Evolutionary conservation across 768 basidiomycete species (phyloP).

Genomic region (Xerocomus brunneocitrinus): DNA sequence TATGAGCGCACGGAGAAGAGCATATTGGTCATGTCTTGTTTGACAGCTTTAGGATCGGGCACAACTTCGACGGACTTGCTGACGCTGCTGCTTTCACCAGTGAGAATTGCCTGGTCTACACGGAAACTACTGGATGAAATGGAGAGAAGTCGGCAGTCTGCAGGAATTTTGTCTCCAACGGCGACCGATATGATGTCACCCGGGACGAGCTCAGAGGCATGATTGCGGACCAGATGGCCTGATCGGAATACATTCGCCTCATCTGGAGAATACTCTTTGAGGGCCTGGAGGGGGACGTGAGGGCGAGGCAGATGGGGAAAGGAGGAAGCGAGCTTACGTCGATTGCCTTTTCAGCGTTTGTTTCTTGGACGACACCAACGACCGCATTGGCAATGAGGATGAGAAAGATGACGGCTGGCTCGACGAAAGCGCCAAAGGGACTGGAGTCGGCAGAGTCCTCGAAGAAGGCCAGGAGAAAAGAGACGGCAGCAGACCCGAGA

Average conservation of each 20-base stretch:
- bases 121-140: constrained; percentile 92
- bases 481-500: constrained; percentile 88
- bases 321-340: constrained; percentile 58
- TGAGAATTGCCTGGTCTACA: constrained; percentile 94
- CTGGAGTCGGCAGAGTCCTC: constrained; percentile 69
- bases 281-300: constrained; percentile 50
- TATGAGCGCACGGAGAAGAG: constrained; percentile 71
- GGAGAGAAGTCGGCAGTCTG: constrained; percentile 86
- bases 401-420: constrained; percentile 90
- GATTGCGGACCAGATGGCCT: constrained; percentile 64
- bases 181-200: constrained; percentile 90
- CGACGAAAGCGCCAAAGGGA: constrained; percentile 85
- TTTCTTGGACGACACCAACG: constrained; percentile 96
- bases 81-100: constrained; percentile 89
- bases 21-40: constrained; percentile 98
- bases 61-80: constrained; percentile 72
- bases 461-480: constrained; percentile 85
- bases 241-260: constrained; percentile 87
- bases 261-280: constrained; percentile 96
- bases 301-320: neutral
- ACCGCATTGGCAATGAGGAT: constrained; percentile 97
- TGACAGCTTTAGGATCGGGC: constrained; percentile 74
- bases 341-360: constrained; percentile 93
- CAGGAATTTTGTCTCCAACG: constrained; percentile 93
- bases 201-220: constrained; percentile 87